A percentile compares a stretch with the other conserved stretches of the same genome.
Conservation (phyloP, 1,284 basidiomycete species). For the Inonotus obliquus region DNA sequence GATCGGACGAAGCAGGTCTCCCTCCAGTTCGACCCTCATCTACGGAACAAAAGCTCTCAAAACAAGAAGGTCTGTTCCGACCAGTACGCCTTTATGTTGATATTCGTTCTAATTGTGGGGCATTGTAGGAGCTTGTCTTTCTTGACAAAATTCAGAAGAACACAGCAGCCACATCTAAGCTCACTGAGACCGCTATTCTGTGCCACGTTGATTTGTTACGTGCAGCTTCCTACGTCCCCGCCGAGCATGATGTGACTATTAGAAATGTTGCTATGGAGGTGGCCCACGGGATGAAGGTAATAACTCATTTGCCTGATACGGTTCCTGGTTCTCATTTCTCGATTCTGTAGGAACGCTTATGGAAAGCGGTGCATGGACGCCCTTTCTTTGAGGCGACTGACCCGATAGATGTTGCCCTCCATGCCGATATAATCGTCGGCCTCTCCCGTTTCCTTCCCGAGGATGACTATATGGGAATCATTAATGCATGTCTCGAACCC, state of each 20-base stretch:
- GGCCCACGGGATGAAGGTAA: constrained; percentile 75
- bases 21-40: constrained; percentile 1
- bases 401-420: constrained; percentile 75
- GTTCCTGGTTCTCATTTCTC: background rate
- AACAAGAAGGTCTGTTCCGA: constrained; percentile 16
- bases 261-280: constrained; percentile 67
- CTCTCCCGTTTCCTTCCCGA: constrained; percentile 66
- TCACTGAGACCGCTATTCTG: constrained; percentile 61
- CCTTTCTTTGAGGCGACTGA: constrained; percentile 70
- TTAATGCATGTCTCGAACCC: constrained; percentile 61
- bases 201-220: constrained; percentile 82
- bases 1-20: constrained; percentile 56
- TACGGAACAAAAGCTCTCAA: constrained; percentile 1
- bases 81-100: background rate
- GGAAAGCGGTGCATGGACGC: constrained; percentile 45
- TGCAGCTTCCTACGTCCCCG: constrained; percentile 67
- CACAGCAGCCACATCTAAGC: constrained; percentile 44
- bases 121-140: constrained; percentile 40
- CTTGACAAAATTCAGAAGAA: constrained; percentile 42
- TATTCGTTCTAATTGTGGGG: background rate
- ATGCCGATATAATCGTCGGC: constrained; percentile 69
- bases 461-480: constrained; percentile 56
- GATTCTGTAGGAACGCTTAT: constrained; percentile 33
- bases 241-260: constrained; percentile 55
- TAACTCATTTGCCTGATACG: background rate